Evolutionary conservation across 2,329 filamentous ascomycete species (phyloP).

Genomic region (Byssothecium circinans): DNA sequence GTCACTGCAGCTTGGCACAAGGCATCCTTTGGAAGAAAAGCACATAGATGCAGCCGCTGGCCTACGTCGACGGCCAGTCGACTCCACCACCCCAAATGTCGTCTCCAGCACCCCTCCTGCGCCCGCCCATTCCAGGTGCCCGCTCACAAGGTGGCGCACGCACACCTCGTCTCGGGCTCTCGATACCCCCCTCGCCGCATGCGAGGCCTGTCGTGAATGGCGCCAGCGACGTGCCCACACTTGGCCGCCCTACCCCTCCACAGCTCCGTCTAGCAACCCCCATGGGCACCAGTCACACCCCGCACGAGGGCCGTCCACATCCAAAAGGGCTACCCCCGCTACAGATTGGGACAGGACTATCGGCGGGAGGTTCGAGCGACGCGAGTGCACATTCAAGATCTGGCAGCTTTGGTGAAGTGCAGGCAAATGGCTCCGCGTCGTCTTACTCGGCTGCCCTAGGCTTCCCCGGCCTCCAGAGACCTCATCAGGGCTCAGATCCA

Average conservation of each 20-base stretch:
- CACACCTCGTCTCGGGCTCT: conserved; percentile 78
- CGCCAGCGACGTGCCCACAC: conserved; percentile 43
- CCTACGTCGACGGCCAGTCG: conserved; percentile 21
- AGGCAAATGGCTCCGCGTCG: conserved; percentile 82
- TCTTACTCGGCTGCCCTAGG: conserved; percentile 76
- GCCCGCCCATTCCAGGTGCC: conserved; percentile 75
- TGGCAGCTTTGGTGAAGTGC: conserved; percentile 81
- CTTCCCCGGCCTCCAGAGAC: conserved; percentile 69
- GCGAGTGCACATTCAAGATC: conserved; percentile 79
- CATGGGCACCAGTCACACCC: conserved; percentile 74
- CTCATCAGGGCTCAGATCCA: conserved; percentile 72
- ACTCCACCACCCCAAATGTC: conserved; percentile 60
- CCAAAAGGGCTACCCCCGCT: conserved; percentile 57
- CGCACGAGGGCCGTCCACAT: conserved; percentile 66
- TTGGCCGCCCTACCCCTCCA: conserved; percentile 67
- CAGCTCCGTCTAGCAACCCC: conserved; percentile 84
- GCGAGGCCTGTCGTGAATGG: conserved; percentile 74
- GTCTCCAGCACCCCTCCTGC: conserved; percentile 76
- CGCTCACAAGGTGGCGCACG: conserved; percentile 60
- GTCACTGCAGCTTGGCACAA: too few relatives aligned
- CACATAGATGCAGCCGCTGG: conserved; percentile 28
- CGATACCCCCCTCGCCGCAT: conserved; percentile 86
- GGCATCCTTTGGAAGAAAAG: too few relatives aligned
- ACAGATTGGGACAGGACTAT: conserved; percentile 56
- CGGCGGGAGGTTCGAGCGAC: conserved; percentile 77